These are phyloP conservation scores for Venturia nashicola DNA, from an alignment of 2,329 filamentous ascomycete species.

Conservation along the genomic window DNA sequence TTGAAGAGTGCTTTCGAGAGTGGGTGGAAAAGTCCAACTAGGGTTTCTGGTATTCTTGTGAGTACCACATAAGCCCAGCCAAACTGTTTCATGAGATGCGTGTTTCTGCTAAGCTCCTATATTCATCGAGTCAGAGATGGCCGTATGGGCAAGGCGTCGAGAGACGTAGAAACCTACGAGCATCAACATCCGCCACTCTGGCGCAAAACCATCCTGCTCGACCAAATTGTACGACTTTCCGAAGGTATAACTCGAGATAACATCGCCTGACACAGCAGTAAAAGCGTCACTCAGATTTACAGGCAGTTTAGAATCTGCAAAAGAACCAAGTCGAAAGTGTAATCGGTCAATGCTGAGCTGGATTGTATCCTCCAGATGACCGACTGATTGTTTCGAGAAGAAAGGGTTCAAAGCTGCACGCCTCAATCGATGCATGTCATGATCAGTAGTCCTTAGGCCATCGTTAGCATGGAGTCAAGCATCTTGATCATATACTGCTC, in stretches of 20 bases:
- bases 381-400: conserved; percentile 20
- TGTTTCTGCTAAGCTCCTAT: conserved; percentile 17
- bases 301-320: background rate
- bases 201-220: conserved; percentile 14
- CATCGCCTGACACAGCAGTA: conserved; percentile 14
- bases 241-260: conserved; percentile 15
- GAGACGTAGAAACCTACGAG: background rate
- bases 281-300: conserved; percentile 11
- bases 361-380: conserved; percentile 15
- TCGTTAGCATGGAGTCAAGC: background rate
- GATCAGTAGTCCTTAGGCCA: conserved; percentile 13
- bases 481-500: background rate
- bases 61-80: conserved; percentile 13
- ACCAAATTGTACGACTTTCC: conserved; percentile 15
- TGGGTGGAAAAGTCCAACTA: conserved; percentile 17
- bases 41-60: conserved; percentile 12
- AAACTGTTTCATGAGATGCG: conserved; percentile 19
- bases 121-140: background rate
- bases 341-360: conserved; percentile 10
- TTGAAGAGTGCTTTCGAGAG: conserved; percentile 16
- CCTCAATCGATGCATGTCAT: conserved; percentile 23
- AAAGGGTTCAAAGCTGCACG: conserved; percentile 22
- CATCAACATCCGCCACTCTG: conserved; percentile 11
- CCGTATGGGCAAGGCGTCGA: background rate
- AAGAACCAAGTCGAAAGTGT: background rate